These are phyloP conservation scores for Alternaria gaisen DNA, from an alignment of 2,329 filamentous ascomycete genomes.

Conservation along the genomic window DNA sequence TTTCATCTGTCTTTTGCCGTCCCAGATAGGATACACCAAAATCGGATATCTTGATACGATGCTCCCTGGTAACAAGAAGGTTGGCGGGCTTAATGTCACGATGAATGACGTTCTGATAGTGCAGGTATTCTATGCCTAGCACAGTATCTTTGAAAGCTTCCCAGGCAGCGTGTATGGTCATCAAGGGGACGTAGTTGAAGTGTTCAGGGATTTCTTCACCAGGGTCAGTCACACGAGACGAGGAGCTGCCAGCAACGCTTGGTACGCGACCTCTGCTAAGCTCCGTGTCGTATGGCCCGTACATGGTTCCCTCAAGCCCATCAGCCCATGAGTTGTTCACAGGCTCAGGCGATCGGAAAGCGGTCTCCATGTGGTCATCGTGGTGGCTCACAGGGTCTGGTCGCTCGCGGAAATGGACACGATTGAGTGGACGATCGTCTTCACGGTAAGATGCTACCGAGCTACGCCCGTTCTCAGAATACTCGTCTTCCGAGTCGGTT, in stretches of 20 bases:
- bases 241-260: slow-evolving; percentile 81
- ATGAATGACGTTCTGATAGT: slow-evolving; percentile 62
- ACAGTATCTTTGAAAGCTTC: slow-evolving; percentile 92
- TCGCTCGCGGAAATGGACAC: slow-evolving; percentile 31
- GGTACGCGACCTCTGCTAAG: slow-evolving; percentile 73
- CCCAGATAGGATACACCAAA: slow-evolving; percentile 99
- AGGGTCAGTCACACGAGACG: slow-evolving; percentile 58
- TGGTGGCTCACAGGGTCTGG: slow-evolving; percentile 28
- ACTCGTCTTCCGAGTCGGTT: slow-evolving; percentile 65
- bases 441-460: slow-evolving; percentile 35
- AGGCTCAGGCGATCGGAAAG: slow-evolving; percentile 40
- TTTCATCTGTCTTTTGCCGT: slow-evolving; percentile 82
- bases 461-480: slow-evolving; percentile 39
- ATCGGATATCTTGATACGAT: slow-evolving; percentile 95
- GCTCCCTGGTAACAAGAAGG: slow-evolving; percentile 83
- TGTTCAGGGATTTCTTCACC: slow-evolving; percentile 78
- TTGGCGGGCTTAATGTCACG: slow-evolving; percentile 73
- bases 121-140: slow-evolving; percentile 88
- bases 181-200: slow-evolving; percentile 90
- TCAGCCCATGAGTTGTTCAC: slow-evolving; percentile 42
- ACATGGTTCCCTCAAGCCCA: slow-evolving; percentile 81
- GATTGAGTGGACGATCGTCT: slow-evolving; percentile 31
- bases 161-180: slow-evolving; percentile 84
- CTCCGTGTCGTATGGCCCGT: slow-evolving; percentile 72
- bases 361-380: slow-evolving; percentile 48